A percentile compares a stretch with the other conserved stretches of the same genome.
Conservation (phyloP, 331 rosid genomes). For the Quercus lobata region DNA sequence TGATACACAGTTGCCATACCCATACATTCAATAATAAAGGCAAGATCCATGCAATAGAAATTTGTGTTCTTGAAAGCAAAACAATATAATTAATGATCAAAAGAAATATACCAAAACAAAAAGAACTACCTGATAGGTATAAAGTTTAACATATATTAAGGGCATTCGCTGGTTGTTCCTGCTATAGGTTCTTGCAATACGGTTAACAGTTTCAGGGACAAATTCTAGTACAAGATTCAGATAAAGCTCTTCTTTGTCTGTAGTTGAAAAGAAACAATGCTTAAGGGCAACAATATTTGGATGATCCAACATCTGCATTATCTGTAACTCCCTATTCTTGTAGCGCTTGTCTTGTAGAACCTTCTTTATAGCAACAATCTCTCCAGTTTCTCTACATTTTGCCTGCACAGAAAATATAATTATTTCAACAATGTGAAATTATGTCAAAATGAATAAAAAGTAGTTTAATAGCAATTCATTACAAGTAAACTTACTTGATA, state of each 20-base stretch:
- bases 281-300: conserved; percentile 81
- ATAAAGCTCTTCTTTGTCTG: conserved; percentile 83
- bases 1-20: background rate
- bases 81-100: background rate
- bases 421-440: background rate
- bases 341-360: conserved; percentile 93
- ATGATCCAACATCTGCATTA: conserved; percentile 94
- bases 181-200: conserved; percentile 70
- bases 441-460: conserved; percentile 9
- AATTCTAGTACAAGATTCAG: conserved; percentile 86
- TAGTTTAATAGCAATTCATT: conserved; percentile 11
- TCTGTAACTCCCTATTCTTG: conserved; percentile 86
- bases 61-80: background rate
- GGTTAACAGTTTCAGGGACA: conserved; percentile 84
- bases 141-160: conserved; percentile 73
- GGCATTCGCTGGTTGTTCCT: conserved; percentile 90
- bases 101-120: background rate
- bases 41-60: background rate
- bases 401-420: conserved; percentile 42
- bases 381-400: conserved; percentile 92
- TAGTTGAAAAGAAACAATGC: conserved; percentile 83
- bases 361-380: conserved; percentile 88
- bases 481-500: conserved; percentile 52
- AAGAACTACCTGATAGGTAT: conserved; percentile 68
- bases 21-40: background rate